Evolutionary conservation across 371 early-diverging fungal genomes (phyloP).

Genomic region (Rhizopus microsporus): DNA sequence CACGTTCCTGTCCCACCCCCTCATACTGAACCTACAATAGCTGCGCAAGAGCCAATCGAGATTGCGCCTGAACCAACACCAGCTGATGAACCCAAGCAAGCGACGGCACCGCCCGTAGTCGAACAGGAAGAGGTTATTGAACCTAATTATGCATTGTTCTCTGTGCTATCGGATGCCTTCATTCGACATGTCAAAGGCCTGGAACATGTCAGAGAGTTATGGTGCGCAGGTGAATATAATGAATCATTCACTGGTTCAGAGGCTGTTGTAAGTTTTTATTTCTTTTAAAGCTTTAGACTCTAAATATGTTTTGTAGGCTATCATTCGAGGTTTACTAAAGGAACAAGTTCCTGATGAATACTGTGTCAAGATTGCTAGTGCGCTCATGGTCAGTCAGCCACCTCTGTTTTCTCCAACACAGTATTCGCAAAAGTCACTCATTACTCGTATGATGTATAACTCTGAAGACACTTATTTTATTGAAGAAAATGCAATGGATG

Average conservation of each 20-base stretch:
- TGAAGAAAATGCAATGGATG: slow-evolving; percentile 27
- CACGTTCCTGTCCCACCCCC: neutral
- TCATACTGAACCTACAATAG: neutral
- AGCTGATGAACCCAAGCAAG: neutral
- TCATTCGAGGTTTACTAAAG: slow-evolving; percentile 20
- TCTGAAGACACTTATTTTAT: slow-evolving; percentile 37
- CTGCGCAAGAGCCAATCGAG: neutral
- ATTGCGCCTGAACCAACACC: slow-evolving; percentile 5
- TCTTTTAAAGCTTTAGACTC: neutral
- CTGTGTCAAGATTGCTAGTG: slow-evolving; percentile 24
- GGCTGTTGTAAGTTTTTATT: slow-evolving; percentile 25
- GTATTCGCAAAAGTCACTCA: slow-evolving; percentile 32
- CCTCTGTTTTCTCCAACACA: slow-evolving; percentile 33
- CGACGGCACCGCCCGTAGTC: neutral
- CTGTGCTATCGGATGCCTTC: slow-evolving; percentile 27
- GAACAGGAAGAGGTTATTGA: slow-evolving; percentile 2
- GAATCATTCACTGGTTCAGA: slow-evolving; percentile 39
- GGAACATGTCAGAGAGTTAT: slow-evolving; percentile 33
- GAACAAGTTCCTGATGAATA: slow-evolving; percentile 26
- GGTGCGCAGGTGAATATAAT: slow-evolving; percentile 38
- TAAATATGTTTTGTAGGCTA: slow-evolving; percentile 13
- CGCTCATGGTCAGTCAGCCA: slow-evolving; percentile 27
- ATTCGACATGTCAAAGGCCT: slow-evolving; percentile 23
- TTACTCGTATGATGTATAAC: slow-evolving; percentile 30
- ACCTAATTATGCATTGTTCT: slow-evolving; percentile 32